Percentiles rank a stretch among this genome's conserved stretches.
Evolutionary conservation across 2,329 filamentous ascomycete genomes (phyloP).

Genomic region (Alternaria gansuensis): DNA sequence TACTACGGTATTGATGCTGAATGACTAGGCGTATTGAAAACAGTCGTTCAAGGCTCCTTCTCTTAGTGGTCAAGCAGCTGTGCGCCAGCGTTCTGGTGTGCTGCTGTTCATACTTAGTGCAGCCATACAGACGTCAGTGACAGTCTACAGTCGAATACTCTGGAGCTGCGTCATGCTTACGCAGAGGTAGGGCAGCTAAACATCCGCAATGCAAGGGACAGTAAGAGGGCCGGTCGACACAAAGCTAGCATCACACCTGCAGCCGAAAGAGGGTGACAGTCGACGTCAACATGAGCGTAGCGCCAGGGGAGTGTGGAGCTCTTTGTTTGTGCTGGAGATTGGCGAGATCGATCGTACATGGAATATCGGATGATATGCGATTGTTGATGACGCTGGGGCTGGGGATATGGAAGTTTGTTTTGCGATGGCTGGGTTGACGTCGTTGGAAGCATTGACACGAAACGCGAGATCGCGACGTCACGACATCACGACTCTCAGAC

Average conservation of each 20-base stretch:
- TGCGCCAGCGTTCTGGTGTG: not conserved
- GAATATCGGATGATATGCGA: slow-evolving; percentile 25
- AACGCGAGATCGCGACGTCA: slow-evolving; percentile 31
- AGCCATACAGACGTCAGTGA: not conserved
- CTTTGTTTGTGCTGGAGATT: slow-evolving; percentile 31
- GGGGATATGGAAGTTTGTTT: slow-evolving; percentile 18
- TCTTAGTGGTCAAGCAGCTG: not conserved
- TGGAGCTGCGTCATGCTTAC: slow-evolving; percentile 13
- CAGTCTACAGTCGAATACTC: not conserved
- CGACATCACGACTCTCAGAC: slow-evolving; percentile 18
- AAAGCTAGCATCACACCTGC: slow-evolving; percentile 7
- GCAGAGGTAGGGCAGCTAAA: not conserved
- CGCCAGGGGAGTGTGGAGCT: slow-evolving; percentile 31
- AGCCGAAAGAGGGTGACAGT: slow-evolving; percentile 16
- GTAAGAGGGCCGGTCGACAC: not conserved
- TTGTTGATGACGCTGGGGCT: slow-evolving; percentile 28
- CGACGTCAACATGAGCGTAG: slow-evolving; percentile 39
- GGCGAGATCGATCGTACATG: slow-evolving; percentile 35
- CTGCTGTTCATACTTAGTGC: not conserved
- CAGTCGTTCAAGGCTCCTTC: not conserved
- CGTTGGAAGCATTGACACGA: slow-evolving; percentile 28
- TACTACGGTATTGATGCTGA: not conserved
- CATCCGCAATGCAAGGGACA: slow-evolving; percentile 4
- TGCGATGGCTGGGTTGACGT: slow-evolving; percentile 28
- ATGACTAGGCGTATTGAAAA: not conserved